phyloP scores from a whole-genome alignment of 176 grass and related monocot genomes.

The Zoysia japonica region DNA sequence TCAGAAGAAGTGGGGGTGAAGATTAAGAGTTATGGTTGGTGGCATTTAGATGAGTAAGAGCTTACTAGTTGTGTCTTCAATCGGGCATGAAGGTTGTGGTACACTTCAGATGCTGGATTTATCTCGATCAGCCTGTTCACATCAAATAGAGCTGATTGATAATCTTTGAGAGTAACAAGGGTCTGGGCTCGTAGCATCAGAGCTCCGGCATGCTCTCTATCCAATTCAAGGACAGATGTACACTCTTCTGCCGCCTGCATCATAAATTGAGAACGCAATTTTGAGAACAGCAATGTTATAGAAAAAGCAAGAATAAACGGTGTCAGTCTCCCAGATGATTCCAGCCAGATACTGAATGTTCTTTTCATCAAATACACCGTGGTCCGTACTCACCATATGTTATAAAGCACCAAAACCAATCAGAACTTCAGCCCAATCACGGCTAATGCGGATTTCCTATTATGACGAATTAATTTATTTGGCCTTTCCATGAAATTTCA shows the following conservation, averaged over 20 bases:
- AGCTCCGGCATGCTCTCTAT: conserved; percentile 83
- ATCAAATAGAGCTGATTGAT: conserved; percentile 96
- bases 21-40: not conserved
- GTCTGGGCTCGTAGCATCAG: conserved; percentile 95
- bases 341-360: not conserved
- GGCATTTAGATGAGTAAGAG: conserved; percentile 7
- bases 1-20: not conserved
- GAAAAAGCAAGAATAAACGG: conserved; percentile 28
- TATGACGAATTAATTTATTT: not conserved
- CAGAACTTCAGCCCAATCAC: not conserved
- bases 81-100: conserved; percentile 72
- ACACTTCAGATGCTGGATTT: conserved; percentile 88
- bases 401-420: not conserved
- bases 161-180: conserved; percentile 86
- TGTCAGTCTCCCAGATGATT: conserved; percentile 2
- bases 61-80: conserved; percentile 92
- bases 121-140: conserved; percentile 85
- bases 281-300: conserved; percentile 8
- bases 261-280: conserved; percentile 13
- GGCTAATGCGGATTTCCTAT: not conserved
- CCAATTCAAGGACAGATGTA: conserved; percentile 92
- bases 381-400: not conserved
- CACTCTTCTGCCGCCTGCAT: conserved; percentile 90
- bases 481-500: not conserved
- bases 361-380: not conserved